Evolutionary conservation across 2,329 filamentous ascomycete species (phyloP).

Genomic region (Penicillium sp.): DNA sequence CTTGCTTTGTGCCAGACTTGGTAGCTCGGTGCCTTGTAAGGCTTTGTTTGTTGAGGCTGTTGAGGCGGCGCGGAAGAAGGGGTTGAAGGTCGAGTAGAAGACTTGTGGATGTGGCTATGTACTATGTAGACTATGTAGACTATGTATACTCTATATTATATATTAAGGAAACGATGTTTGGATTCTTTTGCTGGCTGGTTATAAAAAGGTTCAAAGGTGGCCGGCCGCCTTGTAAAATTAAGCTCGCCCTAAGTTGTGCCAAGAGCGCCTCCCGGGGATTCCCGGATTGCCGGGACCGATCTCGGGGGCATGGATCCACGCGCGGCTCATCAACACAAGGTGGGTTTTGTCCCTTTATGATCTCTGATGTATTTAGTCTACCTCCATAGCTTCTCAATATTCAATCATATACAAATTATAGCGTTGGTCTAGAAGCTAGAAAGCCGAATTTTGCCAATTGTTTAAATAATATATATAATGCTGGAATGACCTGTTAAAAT

Average conservation of each 20-base stretch:
- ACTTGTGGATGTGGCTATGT: background rate
- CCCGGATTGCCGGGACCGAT: too few species aligned
- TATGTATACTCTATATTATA: conserved; percentile 1
- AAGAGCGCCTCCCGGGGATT: background rate
- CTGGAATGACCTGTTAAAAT: too few species aligned
- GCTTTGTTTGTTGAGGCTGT: conserved; percentile 64
- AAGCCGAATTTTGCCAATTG: background rate
- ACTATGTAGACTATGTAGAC: conserved; percentile 3
- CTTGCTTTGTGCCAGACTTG: conserved; percentile 80
- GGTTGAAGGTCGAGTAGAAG: conserved; percentile 11
- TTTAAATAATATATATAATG: too few species aligned
- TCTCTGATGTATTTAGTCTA: background rate
- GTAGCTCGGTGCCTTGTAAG: conserved; percentile 77
- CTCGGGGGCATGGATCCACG: background rate
- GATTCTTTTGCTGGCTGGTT: background rate
- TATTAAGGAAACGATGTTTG: background rate
- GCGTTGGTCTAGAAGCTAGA: background rate
- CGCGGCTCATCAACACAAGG: background rate
- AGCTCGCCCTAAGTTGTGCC: background rate
- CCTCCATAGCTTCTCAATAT: background rate
- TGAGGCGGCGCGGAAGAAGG: conserved; percentile 27
- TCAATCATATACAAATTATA: background rate
- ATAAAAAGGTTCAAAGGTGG: background rate
- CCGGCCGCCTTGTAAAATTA: background rate
- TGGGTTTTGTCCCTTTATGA: background rate